Base-by-base conservation (phyloP, 2,329 filamentous ascomycete species). In the Epichloe uncinata region DNA sequence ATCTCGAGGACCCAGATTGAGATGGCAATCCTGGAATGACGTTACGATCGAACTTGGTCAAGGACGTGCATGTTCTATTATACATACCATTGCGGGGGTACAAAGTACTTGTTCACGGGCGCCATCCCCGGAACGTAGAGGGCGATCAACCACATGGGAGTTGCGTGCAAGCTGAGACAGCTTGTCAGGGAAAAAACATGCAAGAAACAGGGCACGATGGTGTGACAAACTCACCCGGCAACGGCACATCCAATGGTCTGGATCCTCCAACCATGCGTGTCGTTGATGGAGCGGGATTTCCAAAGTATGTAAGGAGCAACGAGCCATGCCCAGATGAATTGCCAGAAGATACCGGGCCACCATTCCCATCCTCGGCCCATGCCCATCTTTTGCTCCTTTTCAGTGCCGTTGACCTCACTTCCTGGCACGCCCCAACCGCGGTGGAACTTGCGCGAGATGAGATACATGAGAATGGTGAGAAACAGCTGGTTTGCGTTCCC, bases 141-240 rank as follows among this genome's bases (percentile, higher is more conserved):
- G 42, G 77, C 79, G 22, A 80, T 65, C 33, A 84, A 69, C 74
- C 79, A 84, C 66, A 85, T 72, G 0, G 81, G 81, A 2, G 79
- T 77, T 15, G 79, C 81, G 42, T 75, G 79, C 13, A 84, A 69
- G 43, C 77, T 79, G 26, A 18, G 9, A 4, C 45, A 46, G 4
- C 7, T 16, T n/a, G 12, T 46, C 20, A 46, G 44, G 3, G n/a
- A 18, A 13, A 5, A 36, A 4, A n/a, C n/a, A 26, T 30, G 26
- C 26, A 9, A 30, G 26, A 9, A 8, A 9, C 26, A 30, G 26
- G 26, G 26, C 26, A 8, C 26, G 26, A 30, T 30, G 26, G 8
- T 30, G 26, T 30, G 26, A 30, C 26, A 35, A 12, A 61, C 66
- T 50, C 52, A 72, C 69, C 64, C 67, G 34, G 70, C 66, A 49